phyloP scores from a whole-genome alignment of 306 rosid species.

The Nissolia schottii region DNA sequence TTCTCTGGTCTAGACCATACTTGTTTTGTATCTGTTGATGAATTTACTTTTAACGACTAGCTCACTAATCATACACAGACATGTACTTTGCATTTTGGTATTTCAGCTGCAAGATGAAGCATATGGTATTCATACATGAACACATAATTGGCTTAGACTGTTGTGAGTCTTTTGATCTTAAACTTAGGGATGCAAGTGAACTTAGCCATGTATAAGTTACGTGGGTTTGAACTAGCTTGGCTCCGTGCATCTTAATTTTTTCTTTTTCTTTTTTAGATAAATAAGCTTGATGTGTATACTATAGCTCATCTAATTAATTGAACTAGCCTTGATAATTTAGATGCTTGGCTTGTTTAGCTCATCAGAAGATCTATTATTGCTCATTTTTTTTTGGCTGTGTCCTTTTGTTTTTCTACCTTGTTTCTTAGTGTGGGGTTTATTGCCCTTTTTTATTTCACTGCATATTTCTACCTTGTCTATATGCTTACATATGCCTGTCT shows the following conservation, averaged over 20 bases:
- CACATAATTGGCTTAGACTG: background rate
- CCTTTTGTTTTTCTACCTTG: background rate
- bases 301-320: background rate
- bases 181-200: conserved; percentile 1
- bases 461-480: background rate
- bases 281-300: background rate
- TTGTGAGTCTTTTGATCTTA: background rate
- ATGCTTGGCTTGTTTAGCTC: background rate
- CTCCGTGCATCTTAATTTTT: background rate
- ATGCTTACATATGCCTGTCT: background rate
- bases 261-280: background rate
- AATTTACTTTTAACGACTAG: conserved; percentile 5
- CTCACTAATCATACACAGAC: background rate
- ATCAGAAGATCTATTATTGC: background rate
- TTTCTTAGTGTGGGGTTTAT: background rate
- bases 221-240: conserved; percentile 2
- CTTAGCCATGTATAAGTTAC: background rate
- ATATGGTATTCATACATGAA: background rate
- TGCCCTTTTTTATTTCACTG: background rate
- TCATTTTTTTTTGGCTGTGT: background rate
- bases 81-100: background rate
- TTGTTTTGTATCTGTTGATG: conserved; percentile 10
- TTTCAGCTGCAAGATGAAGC: background rate
- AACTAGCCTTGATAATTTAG: background rate
- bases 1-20: background rate